phyloP scores from a whole-genome alignment of 805 yeast genomes.

The Metschnikowia dekortorum region DNA sequence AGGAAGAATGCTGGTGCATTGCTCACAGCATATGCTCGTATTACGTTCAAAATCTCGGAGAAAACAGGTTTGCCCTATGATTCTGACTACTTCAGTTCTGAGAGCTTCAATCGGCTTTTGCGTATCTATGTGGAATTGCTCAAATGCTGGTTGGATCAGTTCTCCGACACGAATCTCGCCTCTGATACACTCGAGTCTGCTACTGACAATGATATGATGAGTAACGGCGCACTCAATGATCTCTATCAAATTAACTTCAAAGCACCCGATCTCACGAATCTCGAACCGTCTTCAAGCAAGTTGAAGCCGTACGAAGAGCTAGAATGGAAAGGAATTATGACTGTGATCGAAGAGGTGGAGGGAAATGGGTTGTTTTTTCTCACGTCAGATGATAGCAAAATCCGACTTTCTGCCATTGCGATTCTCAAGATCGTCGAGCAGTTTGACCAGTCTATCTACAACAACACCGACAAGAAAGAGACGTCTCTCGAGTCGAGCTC shows the following conservation, averaged over 20 bases:
- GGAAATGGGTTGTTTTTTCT: slow-evolving; percentile 91
- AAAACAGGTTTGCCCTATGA: slow-evolving; percentile 54
- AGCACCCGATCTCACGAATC: slow-evolving; percentile 30
- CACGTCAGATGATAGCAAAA: slow-evolving; percentile 77
- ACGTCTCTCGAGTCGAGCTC: slow-evolving; percentile 17
- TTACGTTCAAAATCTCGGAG: slow-evolving; percentile 77
- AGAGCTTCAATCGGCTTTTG: slow-evolving; percentile 55
- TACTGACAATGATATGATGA: slow-evolving; percentile 30
- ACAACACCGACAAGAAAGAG: slow-evolving; percentile 31
- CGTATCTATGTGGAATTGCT: slow-evolving; percentile 74
- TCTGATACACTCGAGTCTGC: slow-evolving; percentile 24
- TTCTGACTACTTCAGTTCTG: slow-evolving; percentile 54
- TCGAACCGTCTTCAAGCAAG: slow-evolving; percentile 14
- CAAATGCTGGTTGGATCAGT: slow-evolving; percentile 74
- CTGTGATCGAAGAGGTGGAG: slow-evolving; percentile 90
- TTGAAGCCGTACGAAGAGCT: slow-evolving; percentile 50
- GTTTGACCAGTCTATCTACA: slow-evolving; percentile 79
- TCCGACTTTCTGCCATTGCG: slow-evolving; percentile 70
- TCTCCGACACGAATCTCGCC: slow-evolving; percentile 31
- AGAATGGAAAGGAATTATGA: slow-evolving; percentile 73
- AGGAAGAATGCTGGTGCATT: slow-evolving; percentile 65
- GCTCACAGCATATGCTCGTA: slow-evolving; percentile 70
- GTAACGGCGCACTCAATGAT: slow-evolving; percentile 37
- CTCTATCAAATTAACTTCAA: slow-evolving; percentile 43
- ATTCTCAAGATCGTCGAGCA: slow-evolving; percentile 75